These are phyloP conservation scores for Cyberlindnera samutprakarnensis DNA, from an alignment of 805 yeast genomes.

Conservation along the genomic window DNA sequence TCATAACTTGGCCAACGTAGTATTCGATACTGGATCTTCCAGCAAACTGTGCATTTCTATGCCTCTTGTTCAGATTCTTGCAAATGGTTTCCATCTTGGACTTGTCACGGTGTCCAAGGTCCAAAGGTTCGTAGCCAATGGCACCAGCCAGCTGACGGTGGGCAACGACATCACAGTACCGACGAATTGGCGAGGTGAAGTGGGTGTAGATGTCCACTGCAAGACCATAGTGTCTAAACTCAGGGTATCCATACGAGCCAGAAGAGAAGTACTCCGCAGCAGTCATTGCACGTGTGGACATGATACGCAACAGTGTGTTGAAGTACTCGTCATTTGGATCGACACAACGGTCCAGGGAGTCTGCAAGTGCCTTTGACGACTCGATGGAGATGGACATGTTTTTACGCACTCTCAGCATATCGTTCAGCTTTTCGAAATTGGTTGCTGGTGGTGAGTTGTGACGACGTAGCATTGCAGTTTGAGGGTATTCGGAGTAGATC, in stretches of 20 bases:
- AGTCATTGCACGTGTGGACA: slow-evolving; percentile 99
- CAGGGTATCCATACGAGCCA: slow-evolving; percentile 84
- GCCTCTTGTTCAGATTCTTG: slow-evolving; percentile 85
- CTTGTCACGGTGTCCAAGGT: slow-evolving; percentile 79
- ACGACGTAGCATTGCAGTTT: slow-evolving; percentile 96
- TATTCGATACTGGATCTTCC: slow-evolving; percentile 97
- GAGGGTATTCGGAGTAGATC: slow-evolving; percentile 90
- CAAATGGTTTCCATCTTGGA: slow-evolving; percentile 83
- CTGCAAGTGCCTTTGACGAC: slow-evolving; percentile 86
- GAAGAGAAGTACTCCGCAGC: slow-evolving; percentile 97
- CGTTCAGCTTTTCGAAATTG: slow-evolving; percentile 83
- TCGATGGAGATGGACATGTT: slow-evolving; percentile 70
- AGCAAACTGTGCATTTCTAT: slow-evolving; percentile 97
- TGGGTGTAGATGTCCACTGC: slow-evolving; percentile 98
- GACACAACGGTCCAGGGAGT: slow-evolving; percentile 80
- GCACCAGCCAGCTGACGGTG: slow-evolving; percentile 99
- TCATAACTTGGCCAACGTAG: slow-evolving; percentile 96
- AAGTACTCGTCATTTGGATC: slow-evolving; percentile 84
- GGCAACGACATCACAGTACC: slow-evolving; percentile 96
- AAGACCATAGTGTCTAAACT: slow-evolving; percentile 92
- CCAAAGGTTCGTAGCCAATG: slow-evolving; percentile 83
- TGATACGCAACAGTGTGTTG: slow-evolving; percentile 86
- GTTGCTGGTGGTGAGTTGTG: slow-evolving; percentile 97
- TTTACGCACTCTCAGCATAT: slow-evolving; percentile 78
- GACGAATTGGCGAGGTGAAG: slow-evolving; percentile 96